phyloP scores from a whole-genome alignment of 306 rosid species.

The Aeschynomene evenia region DNA sequence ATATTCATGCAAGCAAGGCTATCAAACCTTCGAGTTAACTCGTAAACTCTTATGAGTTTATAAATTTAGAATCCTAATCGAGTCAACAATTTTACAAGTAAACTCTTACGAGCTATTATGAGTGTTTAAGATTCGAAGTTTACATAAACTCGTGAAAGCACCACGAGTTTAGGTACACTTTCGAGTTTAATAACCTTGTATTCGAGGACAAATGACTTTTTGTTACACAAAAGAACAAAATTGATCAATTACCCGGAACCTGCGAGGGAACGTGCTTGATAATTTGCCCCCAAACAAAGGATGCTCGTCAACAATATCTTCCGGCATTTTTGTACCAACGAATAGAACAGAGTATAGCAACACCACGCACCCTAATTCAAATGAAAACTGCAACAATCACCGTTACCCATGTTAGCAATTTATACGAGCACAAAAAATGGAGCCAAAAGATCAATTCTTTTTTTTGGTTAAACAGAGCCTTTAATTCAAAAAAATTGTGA shows the following conservation, averaged over 20 bases:
- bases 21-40: no score
- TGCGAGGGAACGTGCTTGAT: conserved; percentile 57
- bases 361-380: conserved; percentile 15
- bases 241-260: conserved; percentile 60
- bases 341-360: background rate
- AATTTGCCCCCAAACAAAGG: conserved; percentile 71
- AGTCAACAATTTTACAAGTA: no score
- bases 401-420: conserved; percentile 14
- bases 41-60: no score
- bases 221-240: no score
- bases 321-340: conserved; percentile 40
- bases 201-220: background rate
- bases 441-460: background rate
- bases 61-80: no score
- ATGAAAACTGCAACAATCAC: conserved; percentile 1
- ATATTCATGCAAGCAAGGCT: no score
- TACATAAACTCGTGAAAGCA: no score
- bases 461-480: background rate
- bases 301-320: conserved; percentile 43
- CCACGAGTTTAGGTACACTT: no score
- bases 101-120: no score
- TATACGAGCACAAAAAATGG: background rate
- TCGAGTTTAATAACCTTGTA: no score
- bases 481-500: background rate
- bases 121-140: no score